Percentiles rank a stretch among this genome's conserved stretches.
phyloP scores from a whole-genome alignment of 768 basidiomycete species.

The Russula brevipes region DNA sequence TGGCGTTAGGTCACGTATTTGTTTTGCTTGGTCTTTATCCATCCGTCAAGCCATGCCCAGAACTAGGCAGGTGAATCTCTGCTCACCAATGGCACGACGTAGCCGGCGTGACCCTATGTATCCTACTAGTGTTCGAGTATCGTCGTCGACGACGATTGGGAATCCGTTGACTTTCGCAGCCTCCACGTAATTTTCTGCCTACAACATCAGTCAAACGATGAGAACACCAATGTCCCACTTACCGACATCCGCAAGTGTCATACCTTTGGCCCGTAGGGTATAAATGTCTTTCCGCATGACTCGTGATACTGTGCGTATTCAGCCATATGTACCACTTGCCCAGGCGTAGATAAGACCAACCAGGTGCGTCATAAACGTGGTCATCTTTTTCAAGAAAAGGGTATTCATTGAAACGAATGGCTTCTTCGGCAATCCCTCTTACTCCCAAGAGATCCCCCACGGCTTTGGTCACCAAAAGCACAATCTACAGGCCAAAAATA shows the following conservation, averaged over 20 bases:
- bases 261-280: constrained; percentile 65
- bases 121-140: constrained; percentile 61
- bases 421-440: constrained; percentile 93
- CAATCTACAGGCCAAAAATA: constrained; percentile 57
- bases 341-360: constrained; percentile 41
- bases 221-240: constrained; percentile 28
- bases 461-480: constrained; percentile 92
- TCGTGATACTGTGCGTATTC: constrained; percentile 56
- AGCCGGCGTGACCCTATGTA: constrained; percentile 88
- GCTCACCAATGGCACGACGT: constrained; percentile 75
- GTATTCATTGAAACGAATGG: constrained; percentile 95
- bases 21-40: constrained; percentile 61
- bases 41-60: not conserved
- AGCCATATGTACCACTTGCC: constrained; percentile 4
- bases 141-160: constrained; percentile 71
- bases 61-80: not conserved
- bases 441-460: constrained; percentile 93
- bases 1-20: constrained; percentile 52
- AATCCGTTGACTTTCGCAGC: constrained; percentile 83
- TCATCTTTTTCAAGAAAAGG: constrained; percentile 97
- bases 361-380: constrained; percentile 83
- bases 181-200: constrained; percentile 56
- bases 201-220: not conserved
- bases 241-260: constrained; percentile 80
- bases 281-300: constrained; percentile 86